Evolutionary conservation across 805 yeast species (phyloP), one percentile per base, ranked within the genome.

Genomic region (Sporopachydermia lactativora): DNA sequence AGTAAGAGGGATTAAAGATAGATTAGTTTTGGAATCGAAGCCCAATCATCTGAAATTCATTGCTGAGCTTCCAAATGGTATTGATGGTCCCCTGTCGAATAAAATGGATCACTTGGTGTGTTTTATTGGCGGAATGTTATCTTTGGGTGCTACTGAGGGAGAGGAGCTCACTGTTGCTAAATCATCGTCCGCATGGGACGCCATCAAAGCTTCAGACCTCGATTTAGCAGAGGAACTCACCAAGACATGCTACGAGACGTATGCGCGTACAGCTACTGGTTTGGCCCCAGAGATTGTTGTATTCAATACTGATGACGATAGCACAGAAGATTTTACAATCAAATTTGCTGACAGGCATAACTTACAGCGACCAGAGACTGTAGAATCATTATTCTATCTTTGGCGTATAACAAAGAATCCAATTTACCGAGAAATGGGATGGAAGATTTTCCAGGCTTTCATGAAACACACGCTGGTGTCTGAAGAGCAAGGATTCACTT

Each of bases 81-180:
- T 83, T n/a, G 60, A 58, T 4, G 77, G 80, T 0, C 60, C 64
- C 2, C 57, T 79, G 13, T 71, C 79, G 13, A 62, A 75, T 14
- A 85, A 84, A 54, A 83, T 88, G 95, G 96, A 88, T 55, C 96
- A 88, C 59, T 64, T 84, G 44, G 96, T 85, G 17, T 88, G 96
- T 57, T 86, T 85, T 59, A 73, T 82, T 53, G 95, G 95, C 42
- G 96, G 96, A 0, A 67, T 82, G 45, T 70, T 88, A 45, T 92
- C 95, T 1, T 61, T 85, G 41, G 96, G 96, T 18, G 94, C 95
- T 13, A 88, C 96, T 2, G 73, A 71, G 38, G 96, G 96, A 5
- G 54, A 63, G 18, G 60, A 78, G 1, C 52, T 72, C 17, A 58
- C 57, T 6, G 70, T 66, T 11, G 94, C 89, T 3, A 65, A 71